Base-by-base conservation (phyloP, 2,329 filamentous ascomycete species). In the Xylaria sp. region DNA sequence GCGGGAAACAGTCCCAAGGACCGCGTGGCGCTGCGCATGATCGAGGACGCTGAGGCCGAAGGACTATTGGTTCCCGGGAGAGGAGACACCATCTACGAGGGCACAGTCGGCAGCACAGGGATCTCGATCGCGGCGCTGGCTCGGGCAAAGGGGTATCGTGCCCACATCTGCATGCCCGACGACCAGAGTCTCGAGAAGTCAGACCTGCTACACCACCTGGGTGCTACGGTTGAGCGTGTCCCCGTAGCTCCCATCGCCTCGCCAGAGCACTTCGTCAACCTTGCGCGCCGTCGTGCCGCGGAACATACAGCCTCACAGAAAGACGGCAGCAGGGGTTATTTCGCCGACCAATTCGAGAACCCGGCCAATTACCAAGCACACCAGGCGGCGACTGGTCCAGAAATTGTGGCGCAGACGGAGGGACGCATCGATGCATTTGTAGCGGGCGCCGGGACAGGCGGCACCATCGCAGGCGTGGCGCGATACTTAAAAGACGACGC, bases 91-190 rank as follows among this genome's bases (percentile, higher is more conserved):
- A 94, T 99, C 76, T 99, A 98, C 80, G 96, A 99, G 83, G 96
- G 96, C 72, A 99, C 96, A 1, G 94, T 97, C 18, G 96, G 96
- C 67, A 97, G 93, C 77, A 99, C 96, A 0, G 96, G 96, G 25
- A 98, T 99, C 74, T 97, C 94, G 18, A 86, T 99, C 10, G 96
- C 96, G 2, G 93, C 93, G 0, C 88, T 99, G 59, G 94, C 93
- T 58, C 88, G 94, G 73, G 94, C 96, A 25, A 88, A 90, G 79
- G 96, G 96, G 39, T 98, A 98, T 82, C 88, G 91, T 72, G 94
- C 94, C 36, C 93, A 98, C 80, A 98, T 99, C 72, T 97, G 93
- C 84, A 98, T 99, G 94, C 95, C 96, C 56, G 90, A 93, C 77
- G 96, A 99, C 82, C 92, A 97, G 83, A 89, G 91, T 65, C 83